Base-by-base conservation (phyloP, 306 rosid species). In the Begonia peltatifolia region DNA sequence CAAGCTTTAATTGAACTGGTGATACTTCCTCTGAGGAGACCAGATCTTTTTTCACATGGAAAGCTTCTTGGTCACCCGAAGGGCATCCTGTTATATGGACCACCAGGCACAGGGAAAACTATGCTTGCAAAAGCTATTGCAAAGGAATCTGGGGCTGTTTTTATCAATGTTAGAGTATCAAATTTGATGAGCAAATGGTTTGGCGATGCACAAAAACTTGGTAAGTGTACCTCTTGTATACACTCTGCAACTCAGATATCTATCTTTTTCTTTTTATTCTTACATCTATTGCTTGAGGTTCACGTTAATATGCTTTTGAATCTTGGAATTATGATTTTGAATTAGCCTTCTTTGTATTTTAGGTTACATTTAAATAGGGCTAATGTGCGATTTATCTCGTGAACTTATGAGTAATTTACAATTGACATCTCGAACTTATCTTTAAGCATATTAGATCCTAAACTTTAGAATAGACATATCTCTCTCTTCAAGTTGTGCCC, bases 101-200 rank as follows among this genome's bases (percentile, higher is more conserved):
- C 99, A 6, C 99, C 99, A 13, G 99, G 99, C 44, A 92, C 99
- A 13, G 99, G 99, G 62, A 92, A 92, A 74, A 92, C 99, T 14
- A 87, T 92, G 99, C 99, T 92, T 68, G 99, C 99, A 51, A 92
- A 92, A 72, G 99, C 99, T 66, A 92, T 92, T 60, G 99, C 99
- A 2, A 87, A 79, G 69, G 99, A 92, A 66, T 87, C 96, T 9
- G 96, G 79, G 54, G 99, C 99, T 57, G 96, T 87, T 57, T 92
- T 92, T 58, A 92, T 92, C 23, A 92, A 92, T 14, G 89, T 92
- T 54, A 83, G 83, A 71, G 70, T 92, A 73, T 92, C 99, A 14
- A 92, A 86, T 76, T 76, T 92, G 54, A 92, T 92, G 99, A 92
- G 99, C 83, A 92, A 92, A 81, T 92, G 99, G 99, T 92, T 92